Percentiles rank a stretch among this genome's conserved stretches.
phyloP scores from a whole-genome alignment of 2,329 filamentous ascomycete genomes.

The Phaeosphaeriaceae sp. region DNA sequence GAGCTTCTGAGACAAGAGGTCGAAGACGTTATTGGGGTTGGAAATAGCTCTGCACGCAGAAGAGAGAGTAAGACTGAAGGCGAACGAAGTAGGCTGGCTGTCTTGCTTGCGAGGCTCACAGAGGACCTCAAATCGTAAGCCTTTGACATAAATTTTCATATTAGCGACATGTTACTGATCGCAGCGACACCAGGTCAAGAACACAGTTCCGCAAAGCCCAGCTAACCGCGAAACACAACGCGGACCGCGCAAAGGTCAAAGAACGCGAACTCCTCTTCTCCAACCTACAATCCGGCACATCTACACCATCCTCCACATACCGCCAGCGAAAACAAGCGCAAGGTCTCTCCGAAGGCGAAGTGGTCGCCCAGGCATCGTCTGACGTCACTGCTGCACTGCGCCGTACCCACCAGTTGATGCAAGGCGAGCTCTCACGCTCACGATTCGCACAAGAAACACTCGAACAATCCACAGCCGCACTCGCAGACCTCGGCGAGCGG shows the following conservation, averaged over 20 bases:
- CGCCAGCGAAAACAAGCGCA: slow-evolving; percentile 50
- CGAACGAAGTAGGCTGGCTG: slow-evolving; percentile 70
- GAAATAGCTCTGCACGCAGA: slow-evolving; percentile 41
- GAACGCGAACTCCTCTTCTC: slow-evolving; percentile 80
- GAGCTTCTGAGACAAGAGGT: slow-evolving; percentile 82
- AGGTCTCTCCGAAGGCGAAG: slow-evolving; percentile 72
- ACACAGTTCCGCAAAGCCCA: slow-evolving; percentile 82
- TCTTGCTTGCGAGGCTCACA: slow-evolving; percentile 70
- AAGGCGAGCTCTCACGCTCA: slow-evolving; percentile 81
- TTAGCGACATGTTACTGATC: slow-evolving; percentile 6
- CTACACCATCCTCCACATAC: slow-evolving; percentile 44
- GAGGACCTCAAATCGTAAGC: slow-evolving; percentile 75
- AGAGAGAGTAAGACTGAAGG: slow-evolving; percentile 64
- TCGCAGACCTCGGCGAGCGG: slow-evolving; percentile 79
- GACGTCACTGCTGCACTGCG: slow-evolving; percentile 86
- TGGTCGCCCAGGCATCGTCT: slow-evolving; percentile 75
- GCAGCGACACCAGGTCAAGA: slow-evolving; percentile 56
- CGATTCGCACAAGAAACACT: slow-evolving; percentile 91
- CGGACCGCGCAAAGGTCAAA: slow-evolving; percentile 74
- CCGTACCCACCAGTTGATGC: slow-evolving; percentile 85
- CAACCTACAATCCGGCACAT: slow-evolving; percentile 60
- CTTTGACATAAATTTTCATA: not conserved
- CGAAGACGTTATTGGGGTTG: slow-evolving; percentile 66
- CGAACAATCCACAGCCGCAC: slow-evolving; percentile 79
- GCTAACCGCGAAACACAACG: slow-evolving; percentile 76